Base-by-base conservation (phyloP, 805 yeast genomes). In the Ogataea neopini region DNA sequence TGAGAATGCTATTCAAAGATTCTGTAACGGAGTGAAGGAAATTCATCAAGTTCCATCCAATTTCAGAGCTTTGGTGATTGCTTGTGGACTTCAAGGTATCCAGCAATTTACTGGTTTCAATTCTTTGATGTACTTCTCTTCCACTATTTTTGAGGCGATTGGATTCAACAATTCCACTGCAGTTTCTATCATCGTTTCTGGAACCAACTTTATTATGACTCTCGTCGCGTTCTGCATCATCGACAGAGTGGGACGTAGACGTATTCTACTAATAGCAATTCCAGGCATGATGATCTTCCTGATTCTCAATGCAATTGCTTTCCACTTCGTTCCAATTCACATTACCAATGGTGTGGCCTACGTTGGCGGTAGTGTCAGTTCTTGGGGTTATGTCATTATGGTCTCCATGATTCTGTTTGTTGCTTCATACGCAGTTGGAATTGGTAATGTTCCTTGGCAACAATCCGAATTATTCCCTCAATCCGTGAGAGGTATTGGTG, bases 381-480 rank as follows among this genome's bases (percentile, higher is more conserved):
- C 89, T 2, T 91, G 97, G 97, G 96, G 97, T 17, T 80, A 87
- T 52, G 83, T 91, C 13, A 81, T 92, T 45, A 85, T 94, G 53
- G 75, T 90, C 32, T 83, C 89, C 44, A 90, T 91, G 88, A 88
- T 92, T 53, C 66, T 81, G 34, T 94, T 75, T 63, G 97, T 91
- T 39, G 97, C 96, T 2, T 82, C 85, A 45, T 92, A 91, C 65
- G 96, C 97, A 41, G 73, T 88, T 56, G 98, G 98, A 57, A 88
- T 91, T 57, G 99, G 99, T 70, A 91, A 92, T 67, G 94, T 89
- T 46, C 97, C 98, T 47, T 92, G 99, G 99, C 96, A 92, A 64
- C 97, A 94, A 64, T 86, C 92, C 48, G 99, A 92, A 69, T 73
- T 92, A 62, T 90, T 94, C 72, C 94, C 97, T 29, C 96, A 91